Conservation (phyloP, 2,329 filamentous ascomycete genomes). For the Coniella vitis region DNA sequence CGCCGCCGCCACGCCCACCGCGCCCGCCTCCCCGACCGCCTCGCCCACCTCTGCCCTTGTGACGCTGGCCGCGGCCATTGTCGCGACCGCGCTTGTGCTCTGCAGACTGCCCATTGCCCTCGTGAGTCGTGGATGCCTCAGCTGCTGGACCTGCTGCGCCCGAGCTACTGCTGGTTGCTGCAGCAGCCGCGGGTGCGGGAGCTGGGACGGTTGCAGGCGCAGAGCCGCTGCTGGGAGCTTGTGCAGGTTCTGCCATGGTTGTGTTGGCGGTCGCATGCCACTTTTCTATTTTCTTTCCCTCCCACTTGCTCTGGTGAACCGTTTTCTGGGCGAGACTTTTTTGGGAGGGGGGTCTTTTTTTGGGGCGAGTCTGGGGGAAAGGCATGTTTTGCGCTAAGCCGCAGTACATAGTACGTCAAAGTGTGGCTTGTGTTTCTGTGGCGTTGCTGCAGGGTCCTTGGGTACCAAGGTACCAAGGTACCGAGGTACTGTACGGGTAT, state of each 20-base stretch:
- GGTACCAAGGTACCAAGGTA: not conserved
- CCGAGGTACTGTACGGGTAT: too few species aligned
- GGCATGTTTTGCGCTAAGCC: too few species aligned
- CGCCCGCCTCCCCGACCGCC: conserved; percentile 4
- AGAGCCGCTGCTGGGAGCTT: not conserved
- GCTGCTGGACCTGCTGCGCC: too few species aligned
- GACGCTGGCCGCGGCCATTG: conserved; percentile 4
- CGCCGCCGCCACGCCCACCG: conserved; percentile 5
- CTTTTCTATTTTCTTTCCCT: conserved; percentile 2
- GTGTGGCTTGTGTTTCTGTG: not conserved
- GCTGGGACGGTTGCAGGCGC: not conserved
- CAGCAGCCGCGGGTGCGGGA: too few species aligned
- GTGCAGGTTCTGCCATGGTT: conserved; percentile 12
- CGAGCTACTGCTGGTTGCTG: too few species aligned
- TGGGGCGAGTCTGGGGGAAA: too few species aligned
- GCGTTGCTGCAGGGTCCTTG: too few species aligned
- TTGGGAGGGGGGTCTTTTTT: too few species aligned
- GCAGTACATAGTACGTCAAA: not conserved
- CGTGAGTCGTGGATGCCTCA: too few species aligned
- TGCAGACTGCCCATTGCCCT: not conserved
- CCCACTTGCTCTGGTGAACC: not conserved
- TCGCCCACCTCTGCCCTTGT: conserved; percentile 1
- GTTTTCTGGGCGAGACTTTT: not conserved
- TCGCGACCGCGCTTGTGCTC: conserved; percentile 7
- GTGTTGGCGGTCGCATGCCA: conserved; percentile 7